Base-by-base conservation (phyloP, 2,329 filamentous ascomycete species). In the Aspergillus clavatus region DNA sequence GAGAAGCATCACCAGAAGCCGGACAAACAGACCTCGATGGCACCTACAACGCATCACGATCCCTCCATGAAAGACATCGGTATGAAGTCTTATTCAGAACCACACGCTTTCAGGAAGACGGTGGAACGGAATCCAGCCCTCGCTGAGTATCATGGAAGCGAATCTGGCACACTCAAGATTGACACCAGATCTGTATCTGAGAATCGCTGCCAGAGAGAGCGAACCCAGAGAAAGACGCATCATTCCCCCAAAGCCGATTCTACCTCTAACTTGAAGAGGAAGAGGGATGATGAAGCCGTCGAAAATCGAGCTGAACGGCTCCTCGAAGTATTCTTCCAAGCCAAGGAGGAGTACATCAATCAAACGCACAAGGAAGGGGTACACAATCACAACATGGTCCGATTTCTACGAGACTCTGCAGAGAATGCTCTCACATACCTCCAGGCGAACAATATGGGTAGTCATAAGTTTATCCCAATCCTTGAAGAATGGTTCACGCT, bases 401-500 rank as follows among this genome's bases (percentile, higher is more conserved):
- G 65, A 39, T 72, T 71, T 40, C 63, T 73, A 21, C 66, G 70
- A 3, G 70, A 73, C 51, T 72, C 67, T 1, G 68, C 69, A 5
- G 70, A 72, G 45, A 72, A 72, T 42, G 56, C 62, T 1, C 55
- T 71, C 12, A 21, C 31, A 35, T 35, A 35, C 10, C 31, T 35
- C 18, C 31, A 16, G 11, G 7, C 31, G 14, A 35, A 35, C 31
- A 21, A 35, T 18, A 35, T 35, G 31, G 11, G 11, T 10, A 18
- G 12, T 5, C 31, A 35, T 11, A 18, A 35, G 16, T 14, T 18
- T 11, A 35, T 35, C 10, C 46, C 60, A 0, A 66, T 70, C 33
- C 51, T 72, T 10, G 50, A 65, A 21, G 45, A 55, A 4, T 60
- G 61, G 4, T 67, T 67, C 24, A 49, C 53, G 11, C 55, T 61